phyloP scores from a whole-genome alignment of 768 basidiomycete genomes.

The Artomyces pyxidatus region DNA sequence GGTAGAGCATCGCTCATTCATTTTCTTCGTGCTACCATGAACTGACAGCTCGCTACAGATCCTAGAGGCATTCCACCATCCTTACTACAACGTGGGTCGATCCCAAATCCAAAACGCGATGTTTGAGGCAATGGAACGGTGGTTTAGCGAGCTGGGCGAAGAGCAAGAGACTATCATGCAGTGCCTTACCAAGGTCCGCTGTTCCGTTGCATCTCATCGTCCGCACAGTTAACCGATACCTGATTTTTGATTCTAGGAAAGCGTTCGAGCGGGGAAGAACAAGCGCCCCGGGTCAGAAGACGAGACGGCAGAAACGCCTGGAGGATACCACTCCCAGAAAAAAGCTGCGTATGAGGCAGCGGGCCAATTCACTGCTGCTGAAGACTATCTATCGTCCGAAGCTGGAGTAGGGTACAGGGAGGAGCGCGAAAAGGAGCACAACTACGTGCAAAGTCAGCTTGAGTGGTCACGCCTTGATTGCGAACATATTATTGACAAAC shows the following conservation, averaged over 20 bases:
- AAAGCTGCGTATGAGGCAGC: neutral
- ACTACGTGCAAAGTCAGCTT: neutral
- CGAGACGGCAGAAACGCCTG: constrained; percentile 1
- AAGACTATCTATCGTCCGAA: neutral
- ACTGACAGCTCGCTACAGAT: constrained; percentile 24
- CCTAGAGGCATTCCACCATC: constrained; percentile 63
- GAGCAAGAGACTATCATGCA: constrained; percentile 37
- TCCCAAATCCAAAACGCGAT: constrained; percentile 52
- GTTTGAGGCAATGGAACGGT: constrained; percentile 47
- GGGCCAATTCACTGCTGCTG: neutral
- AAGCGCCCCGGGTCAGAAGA: constrained; percentile 5
- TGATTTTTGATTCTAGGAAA: neutral
- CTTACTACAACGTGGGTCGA: constrained; percentile 48
- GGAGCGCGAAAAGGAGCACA: neutral
- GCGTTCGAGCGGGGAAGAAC: constrained; percentile 6
- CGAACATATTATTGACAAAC: no score
- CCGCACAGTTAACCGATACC: neutral
- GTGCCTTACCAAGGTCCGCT: constrained; percentile 44
- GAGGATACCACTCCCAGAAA: neutral
- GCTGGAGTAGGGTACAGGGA: neutral
- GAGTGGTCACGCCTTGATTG: no score
- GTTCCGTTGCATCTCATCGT: neutral
- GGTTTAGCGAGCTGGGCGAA: constrained; percentile 41
- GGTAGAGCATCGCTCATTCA: constrained; percentile 21
- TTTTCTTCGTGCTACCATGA: neutral